A percentile compares a stretch with the other conserved stretches of the same genome.
Evolutionary conservation across 2,329 filamentous ascomycete species (phyloP).

Genomic region (Aspergillus aculeatinus): DNA sequence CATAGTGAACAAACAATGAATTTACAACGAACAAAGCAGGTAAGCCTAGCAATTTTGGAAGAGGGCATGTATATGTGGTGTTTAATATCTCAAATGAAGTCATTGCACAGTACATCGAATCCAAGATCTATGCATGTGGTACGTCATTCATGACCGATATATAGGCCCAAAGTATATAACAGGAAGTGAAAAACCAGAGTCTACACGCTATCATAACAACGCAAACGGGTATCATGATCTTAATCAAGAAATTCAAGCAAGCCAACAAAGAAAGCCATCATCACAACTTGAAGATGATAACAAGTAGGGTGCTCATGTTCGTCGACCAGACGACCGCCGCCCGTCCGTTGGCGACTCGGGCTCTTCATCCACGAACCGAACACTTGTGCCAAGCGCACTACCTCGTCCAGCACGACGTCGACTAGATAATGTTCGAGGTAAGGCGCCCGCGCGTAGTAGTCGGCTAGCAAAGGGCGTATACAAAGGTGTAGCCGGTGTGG

Average conservation of each 20-base stretch:
- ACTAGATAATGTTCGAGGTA: constrained; percentile 25
- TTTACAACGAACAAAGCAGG: too few species aligned
- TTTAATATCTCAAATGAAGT: background rate
- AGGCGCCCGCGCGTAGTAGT: constrained; percentile 30
- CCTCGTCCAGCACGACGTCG: constrained; percentile 27
- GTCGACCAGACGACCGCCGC: constrained; percentile 36
- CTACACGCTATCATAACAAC: constrained; percentile 9
- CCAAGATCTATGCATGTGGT: background rate
- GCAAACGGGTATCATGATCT: constrained; percentile 8
- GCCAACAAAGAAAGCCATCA: background rate
- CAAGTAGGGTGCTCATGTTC: constrained; percentile 17
- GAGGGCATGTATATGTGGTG: background rate
- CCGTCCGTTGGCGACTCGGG: constrained; percentile 43
- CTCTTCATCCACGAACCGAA: constrained; percentile 44
- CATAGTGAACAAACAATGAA: too few species aligned
- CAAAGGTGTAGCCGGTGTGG: constrained; percentile 46
- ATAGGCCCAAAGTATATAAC: background rate
- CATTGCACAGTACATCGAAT: background rate
- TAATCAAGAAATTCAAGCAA: constrained; percentile 1
- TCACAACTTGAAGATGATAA: background rate
- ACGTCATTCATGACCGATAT: background rate
- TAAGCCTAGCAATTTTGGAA: background rate
- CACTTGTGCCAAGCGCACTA: constrained; percentile 35
- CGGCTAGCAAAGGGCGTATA: constrained; percentile 46
- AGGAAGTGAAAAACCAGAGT: background rate